Evolutionary conservation across 2,329 filamentous ascomycete species (phyloP), one percentile per base, ranked within the genome.

Genomic region (Dothiorella sarmentorum): DNA sequence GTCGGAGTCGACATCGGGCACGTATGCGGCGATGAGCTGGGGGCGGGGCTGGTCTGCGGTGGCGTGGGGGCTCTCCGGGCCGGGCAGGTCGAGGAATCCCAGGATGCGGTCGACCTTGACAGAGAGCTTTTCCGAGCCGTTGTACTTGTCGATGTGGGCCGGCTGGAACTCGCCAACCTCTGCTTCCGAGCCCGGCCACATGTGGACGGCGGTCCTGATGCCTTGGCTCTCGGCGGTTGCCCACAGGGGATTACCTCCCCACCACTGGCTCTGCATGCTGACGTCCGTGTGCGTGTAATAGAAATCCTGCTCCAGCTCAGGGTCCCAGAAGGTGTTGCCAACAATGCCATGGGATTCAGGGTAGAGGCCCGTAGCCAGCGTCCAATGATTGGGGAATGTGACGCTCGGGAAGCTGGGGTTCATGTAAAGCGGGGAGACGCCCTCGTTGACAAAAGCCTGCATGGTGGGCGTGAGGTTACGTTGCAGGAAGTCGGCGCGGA

Each of bases 111-210:
- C 78, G 13, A 92, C 89, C 73, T 99, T 99, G 33, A 81, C 83
- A 0, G 83, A 71, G 1, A 99, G 80, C 29, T 78, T 70, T 75
- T 97, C 92, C 0, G 87, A 82, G 7, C 85, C 86, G 65, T 96
- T 93, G 76, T 84, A 99, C 66, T 85, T 87, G 75, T 97, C 94
- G 49, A 97, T 72, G 67, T 90, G 90, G 9, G 85, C 86, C 2
- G 92, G 90, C 62, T 92, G 86, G 17, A 86, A 78, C n/a, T 81
- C 79, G 11, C 85, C 80, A 61, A 96, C 88, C 70, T 91, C 87
- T 5, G 92, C 92, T 75, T 99, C 94, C 42, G 90, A 95, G 2
- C 94, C 94, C 1, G 94, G 94, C 94, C 94, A 99, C 94, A 99
- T 99, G 71, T 99, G 94, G 24, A 99, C 85, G 0, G 91, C 94